These are phyloP conservation scores for Saccharomycopsis hybrid DNA, from an alignment of 1,139 yeast species.

Conservation along the genomic window DNA sequence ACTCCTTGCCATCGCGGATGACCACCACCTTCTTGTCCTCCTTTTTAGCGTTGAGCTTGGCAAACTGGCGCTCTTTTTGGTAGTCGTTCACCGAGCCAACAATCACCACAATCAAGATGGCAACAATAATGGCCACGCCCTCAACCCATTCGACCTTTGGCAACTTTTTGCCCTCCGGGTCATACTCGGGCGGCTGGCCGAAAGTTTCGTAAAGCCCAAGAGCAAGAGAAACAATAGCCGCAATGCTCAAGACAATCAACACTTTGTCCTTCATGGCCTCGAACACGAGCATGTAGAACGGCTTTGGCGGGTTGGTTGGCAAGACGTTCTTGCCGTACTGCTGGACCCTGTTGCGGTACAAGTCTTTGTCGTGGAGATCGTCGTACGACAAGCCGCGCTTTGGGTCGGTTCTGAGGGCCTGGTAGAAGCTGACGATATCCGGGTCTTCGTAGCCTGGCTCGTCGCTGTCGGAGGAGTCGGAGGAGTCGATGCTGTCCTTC, in stretches of 20 bases:
- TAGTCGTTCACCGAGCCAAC: slow-evolving; percentile 95
- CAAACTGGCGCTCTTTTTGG: slow-evolving; percentile 93
- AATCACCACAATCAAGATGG: slow-evolving; percentile 80
- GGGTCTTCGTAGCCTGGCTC: too few species aligned
- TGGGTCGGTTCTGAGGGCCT: slow-evolving; percentile 36
- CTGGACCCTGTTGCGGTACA: slow-evolving; percentile 32
- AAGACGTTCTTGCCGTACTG: slow-evolving; percentile 63
- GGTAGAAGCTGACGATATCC: slow-evolving; percentile 24
- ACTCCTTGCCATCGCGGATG: slow-evolving; percentile 64
- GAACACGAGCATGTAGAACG: slow-evolving; percentile 62
- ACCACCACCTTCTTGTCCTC: slow-evolving; percentile 80
- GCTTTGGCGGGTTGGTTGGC: slow-evolving; percentile 63
- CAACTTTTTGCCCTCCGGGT: slow-evolving; percentile 63
- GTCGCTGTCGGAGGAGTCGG: not conserved
- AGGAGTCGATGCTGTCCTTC: not conserved
- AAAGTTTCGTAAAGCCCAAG: slow-evolving; percentile 89
- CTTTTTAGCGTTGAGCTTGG: slow-evolving; percentile 76
- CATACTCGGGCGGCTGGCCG: slow-evolving; percentile 73
- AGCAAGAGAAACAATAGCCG: slow-evolving; percentile 84
- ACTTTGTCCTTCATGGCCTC: slow-evolving; percentile 92
- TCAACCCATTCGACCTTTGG: slow-evolving; percentile 97
- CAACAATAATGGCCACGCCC: slow-evolving; percentile 94
- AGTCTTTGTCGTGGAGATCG: slow-evolving; percentile 26
- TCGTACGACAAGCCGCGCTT: slow-evolving; percentile 38
- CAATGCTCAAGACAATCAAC: slow-evolving; percentile 71